Percentiles rank a stretch among this genome's conserved stretches.
phyloP scores from a whole-genome alignment of 1,284 basidiomycete species.

The Sphagnurus paluster region DNA sequence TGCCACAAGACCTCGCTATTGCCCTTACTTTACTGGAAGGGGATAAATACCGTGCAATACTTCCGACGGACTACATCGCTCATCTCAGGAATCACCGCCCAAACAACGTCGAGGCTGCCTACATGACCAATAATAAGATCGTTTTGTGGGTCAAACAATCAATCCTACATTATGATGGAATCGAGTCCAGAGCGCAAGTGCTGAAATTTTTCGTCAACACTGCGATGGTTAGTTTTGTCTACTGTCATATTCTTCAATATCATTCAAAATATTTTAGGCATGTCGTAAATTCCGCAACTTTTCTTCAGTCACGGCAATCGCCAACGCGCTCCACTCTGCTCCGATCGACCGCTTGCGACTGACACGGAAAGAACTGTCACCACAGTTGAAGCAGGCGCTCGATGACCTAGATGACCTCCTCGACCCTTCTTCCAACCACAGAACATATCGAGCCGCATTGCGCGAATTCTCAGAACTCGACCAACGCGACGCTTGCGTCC shows the following conservation, averaged over 20 bases:
- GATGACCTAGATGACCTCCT: constrained; percentile 35
- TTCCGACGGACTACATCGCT: constrained; percentile 41
- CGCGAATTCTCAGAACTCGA: constrained; percentile 21
- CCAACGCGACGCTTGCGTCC: constrained; percentile 30
- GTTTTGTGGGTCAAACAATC: constrained; percentile 44
- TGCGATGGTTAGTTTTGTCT: constrained; percentile 20
- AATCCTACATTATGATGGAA: constrained; percentile 36
- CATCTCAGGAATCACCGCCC: constrained; percentile 31
- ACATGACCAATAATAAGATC: constrained; percentile 38
- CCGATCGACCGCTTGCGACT: constrained; percentile 35
- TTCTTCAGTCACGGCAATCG: constrained; percentile 41
- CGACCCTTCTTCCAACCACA: constrained; percentile 33
- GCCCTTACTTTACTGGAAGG: constrained; percentile 44
- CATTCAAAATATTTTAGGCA: constrained; percentile 29
- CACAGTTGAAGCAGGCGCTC: constrained; percentile 29
- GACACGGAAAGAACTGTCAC: constrained; percentile 32
- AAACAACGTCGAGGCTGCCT: constrained; percentile 32
- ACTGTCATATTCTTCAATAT: neutral
- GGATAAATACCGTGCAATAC: constrained; percentile 36
- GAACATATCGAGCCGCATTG: constrained; percentile 36
- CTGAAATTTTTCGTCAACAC: constrained; percentile 44
- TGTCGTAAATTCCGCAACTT: constrained; percentile 44
- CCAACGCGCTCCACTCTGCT: constrained; percentile 39
- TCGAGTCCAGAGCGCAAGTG: constrained; percentile 34
- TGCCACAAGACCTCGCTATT: constrained; percentile 38